phyloP scores from a whole-genome alignment of 345 rosid genomes.

The Eucalyptus marginata region DNA sequence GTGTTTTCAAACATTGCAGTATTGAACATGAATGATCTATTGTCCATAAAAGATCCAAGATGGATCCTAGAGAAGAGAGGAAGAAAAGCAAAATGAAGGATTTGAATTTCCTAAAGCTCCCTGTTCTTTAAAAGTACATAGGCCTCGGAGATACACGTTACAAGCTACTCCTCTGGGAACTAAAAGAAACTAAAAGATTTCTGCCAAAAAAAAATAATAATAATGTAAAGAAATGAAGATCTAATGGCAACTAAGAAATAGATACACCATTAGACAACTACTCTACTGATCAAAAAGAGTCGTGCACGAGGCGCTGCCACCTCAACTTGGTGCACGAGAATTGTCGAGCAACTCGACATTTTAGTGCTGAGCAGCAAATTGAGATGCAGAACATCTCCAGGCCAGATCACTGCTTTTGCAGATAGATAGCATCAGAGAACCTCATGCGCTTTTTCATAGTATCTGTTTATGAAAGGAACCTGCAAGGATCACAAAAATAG shows the following conservation, averaged over 20 bases:
- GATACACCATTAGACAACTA: neutral
- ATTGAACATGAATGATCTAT: neutral
- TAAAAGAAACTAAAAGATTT: neutral
- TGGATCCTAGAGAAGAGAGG: neutral
- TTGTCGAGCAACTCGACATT: neutral
- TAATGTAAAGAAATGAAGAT: neutral
- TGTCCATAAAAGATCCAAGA: neutral
- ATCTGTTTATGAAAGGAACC: constrained; percentile 77
- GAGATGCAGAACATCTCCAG: neutral
- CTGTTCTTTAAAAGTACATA: neutral
- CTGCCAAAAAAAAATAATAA: neutral
- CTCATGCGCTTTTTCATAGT: constrained; percentile 81
- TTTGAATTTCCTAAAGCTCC: neutral
- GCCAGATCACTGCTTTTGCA: neutral
- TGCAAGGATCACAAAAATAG: constrained; percentile 15
- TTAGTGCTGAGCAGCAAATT: neutral
- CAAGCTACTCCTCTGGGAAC: neutral
- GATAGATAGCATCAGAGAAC: constrained; percentile 28
- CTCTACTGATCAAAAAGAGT: neutral
- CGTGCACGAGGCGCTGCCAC: neutral
- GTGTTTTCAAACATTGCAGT: neutral
- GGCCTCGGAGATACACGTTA: neutral
- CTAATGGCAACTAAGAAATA: neutral
- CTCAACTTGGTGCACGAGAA: neutral
- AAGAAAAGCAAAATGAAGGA: neutral